These are phyloP conservation scores for Scutellaria baicalensis DNA, from an alignment of 257 asterid species.

Conservation along the genomic window DNA sequence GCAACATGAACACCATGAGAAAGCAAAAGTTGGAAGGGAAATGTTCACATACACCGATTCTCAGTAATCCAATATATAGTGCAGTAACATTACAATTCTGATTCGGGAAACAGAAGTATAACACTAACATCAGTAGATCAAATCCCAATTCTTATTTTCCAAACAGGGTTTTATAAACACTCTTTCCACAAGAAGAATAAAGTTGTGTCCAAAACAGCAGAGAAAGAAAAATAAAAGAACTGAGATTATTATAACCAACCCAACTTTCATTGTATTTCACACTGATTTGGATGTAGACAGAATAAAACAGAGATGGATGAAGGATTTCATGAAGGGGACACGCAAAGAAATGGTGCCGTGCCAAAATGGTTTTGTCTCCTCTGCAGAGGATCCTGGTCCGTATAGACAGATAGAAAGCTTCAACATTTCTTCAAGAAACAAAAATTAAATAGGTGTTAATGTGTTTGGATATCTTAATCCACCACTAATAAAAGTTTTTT, in stretches of 20 bases:
- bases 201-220: not conserved
- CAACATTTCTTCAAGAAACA: too few relatives aligned
- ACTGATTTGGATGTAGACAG: not conserved
- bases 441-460: not conserved
- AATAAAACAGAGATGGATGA: not conserved
- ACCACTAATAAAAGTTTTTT: not conserved
- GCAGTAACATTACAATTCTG: not conserved
- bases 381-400: too few relatives aligned
- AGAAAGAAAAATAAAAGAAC: not conserved
- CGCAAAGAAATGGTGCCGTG: too few relatives aligned
- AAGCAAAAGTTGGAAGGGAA: not conserved
- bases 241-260: not conserved
- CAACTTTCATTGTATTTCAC: not conserved
- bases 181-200: not conserved
- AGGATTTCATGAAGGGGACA: too few relatives aligned
- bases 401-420: too few relatives aligned
- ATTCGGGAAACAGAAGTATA: not conserved
- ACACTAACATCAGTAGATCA: not conserved
- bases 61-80: not conserved
- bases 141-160: not conserved
- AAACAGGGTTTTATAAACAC: too few relatives aligned
- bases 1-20: conserved; percentile 2
- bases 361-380: too few relatives aligned
- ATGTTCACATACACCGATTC: not conserved
- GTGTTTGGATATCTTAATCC: not conserved